Evolutionary conservation across 164 flowering plant species (phyloP).

Genomic region (Annona cherimola): DNA sequence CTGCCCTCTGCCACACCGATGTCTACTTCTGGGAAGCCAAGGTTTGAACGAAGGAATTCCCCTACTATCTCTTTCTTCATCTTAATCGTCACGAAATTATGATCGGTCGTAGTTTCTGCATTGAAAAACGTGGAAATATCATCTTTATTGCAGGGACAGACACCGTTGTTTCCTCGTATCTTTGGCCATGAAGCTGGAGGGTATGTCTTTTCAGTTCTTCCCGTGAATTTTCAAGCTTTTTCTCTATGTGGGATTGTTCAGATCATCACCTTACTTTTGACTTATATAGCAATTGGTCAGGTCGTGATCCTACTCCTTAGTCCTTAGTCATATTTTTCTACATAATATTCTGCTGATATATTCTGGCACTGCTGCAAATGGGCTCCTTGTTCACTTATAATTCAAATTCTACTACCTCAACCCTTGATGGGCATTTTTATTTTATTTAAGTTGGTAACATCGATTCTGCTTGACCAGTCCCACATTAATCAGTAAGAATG

Average conservation of each 20-base stretch:
- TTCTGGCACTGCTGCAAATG: too few species aligned
- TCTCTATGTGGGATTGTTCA: not conserved
- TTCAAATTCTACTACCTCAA: too few species aligned
- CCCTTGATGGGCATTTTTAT: too few species aligned
- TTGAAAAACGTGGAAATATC: not conserved
- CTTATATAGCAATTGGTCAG: not conserved
- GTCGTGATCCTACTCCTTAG: too few species aligned
- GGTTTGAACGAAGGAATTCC: conserved; percentile 17
- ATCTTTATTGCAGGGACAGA: conserved; percentile 36
- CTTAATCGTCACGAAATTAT: not conserved
- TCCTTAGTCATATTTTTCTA: not conserved
- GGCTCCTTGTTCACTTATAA: too few species aligned
- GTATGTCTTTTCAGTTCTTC: conserved; percentile 20
- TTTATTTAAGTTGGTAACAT: too few species aligned
- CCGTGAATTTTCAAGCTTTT: not conserved
- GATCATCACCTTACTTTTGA: not conserved
- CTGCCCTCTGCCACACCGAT: conserved; percentile 53
- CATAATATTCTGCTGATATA: not conserved
- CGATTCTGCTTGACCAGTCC: too few species aligned
- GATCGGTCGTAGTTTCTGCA: not conserved
- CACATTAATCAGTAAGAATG: too few species aligned
- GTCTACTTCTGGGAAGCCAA: conserved; percentile 56
- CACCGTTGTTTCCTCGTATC: conserved; percentile 47
- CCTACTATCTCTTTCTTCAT: not conserved
- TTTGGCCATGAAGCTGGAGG: conserved; percentile 58